Evolutionary conservation across 192 early-diverging fungal species (phyloP), one percentile per base, ranked within the genome.

Genomic region (Dimargaris cristalligena): DNA sequence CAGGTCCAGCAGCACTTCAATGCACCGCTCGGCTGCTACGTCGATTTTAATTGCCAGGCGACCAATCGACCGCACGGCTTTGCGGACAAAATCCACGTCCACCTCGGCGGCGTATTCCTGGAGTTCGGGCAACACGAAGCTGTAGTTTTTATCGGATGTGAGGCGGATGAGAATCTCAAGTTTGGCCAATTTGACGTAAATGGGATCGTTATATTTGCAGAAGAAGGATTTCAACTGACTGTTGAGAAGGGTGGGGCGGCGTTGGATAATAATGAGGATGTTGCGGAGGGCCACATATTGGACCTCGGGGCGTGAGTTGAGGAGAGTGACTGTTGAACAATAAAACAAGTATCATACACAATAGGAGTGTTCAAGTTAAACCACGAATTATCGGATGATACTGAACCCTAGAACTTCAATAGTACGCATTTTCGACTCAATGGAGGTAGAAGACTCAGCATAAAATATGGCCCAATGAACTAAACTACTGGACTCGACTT

Each of bases 181-280:
- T 71, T 99, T 99, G 34, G 91, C 87, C 65, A 97, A 74, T 65
- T 99, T 99, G 57, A 99, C 92, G 70, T 96, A 97, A 64, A 94
- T 92, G 11, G 96, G 92, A 69, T 99, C 96, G 69, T 94, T 90
- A 75, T 96, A 97, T 68, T 99, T 97, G 82, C 93, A 96, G 66
- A 96, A 99, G 71, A 99, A 99, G n/a, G 91, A 90, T 59, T 92
- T 91, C 67, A 96, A 82, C 69, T 99, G 92, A 60, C 87, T 87
- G 52, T 83, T 84, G 51, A 99, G 74, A 25, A 96, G 77, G 11
- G 90, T 87, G 2, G 92, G 92, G 63, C 87, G 80, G 59, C 80
- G 74, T 71, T 99, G 91, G 52, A 99, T 81, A 45, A 99, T 82
- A 20, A 99, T 75, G 41, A 91, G 80, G 64, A 96, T 99, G 71